Conservation (phyloP, 75 land plant species). For the Pinus tabuliformis region DNA sequence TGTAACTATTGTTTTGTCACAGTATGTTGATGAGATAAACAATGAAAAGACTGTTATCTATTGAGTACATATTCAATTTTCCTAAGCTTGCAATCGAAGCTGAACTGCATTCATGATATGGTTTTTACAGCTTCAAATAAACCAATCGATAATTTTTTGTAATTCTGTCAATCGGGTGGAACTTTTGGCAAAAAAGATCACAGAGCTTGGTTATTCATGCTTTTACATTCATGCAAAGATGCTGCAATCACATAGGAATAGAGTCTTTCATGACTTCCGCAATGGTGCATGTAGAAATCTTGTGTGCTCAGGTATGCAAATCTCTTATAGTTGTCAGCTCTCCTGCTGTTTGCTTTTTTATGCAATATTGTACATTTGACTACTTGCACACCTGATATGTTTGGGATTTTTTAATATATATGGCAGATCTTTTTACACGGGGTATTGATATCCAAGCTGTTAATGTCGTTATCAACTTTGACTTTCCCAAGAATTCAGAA, state of each 20-base stretch:
- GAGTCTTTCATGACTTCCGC: slow-evolving; percentile 39
- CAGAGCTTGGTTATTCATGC: slow-evolving; percentile 42
- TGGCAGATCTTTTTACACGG: slow-evolving; percentile 37
- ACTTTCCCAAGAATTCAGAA: slow-evolving; percentile 41
- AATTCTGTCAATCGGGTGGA: slow-evolving; percentile 42
- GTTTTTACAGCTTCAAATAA: slow-evolving; percentile 33
- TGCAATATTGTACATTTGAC: neutral
- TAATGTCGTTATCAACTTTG: slow-evolving; percentile 42
- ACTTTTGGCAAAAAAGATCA: slow-evolving; percentile 37
- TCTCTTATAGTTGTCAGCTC: neutral
- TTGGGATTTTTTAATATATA: slow-evolving; percentile 7
- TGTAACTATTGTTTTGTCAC: neutral
- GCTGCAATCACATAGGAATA: slow-evolving; percentile 37
- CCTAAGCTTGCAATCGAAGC: no score
- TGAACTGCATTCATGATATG: neutral
- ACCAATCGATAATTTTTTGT: slow-evolving; percentile 39
- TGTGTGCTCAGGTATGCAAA: slow-evolving; percentile 26
- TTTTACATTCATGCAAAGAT: slow-evolving; percentile 45
- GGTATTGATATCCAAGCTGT: slow-evolving; percentile 44
- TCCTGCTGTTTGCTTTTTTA: neutral
- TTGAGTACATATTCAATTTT: neutral
- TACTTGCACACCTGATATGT: neutral
- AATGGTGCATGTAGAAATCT: slow-evolving; percentile 42
- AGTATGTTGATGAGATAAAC: neutral
- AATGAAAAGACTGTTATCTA: neutral